A percentile compares a stretch with the other conserved stretches of the same genome.
These are phyloP conservation scores for Tetracladium setigerum DNA, from an alignment of 495 filamentous ascomycete species.

Conservation along the genomic window DNA sequence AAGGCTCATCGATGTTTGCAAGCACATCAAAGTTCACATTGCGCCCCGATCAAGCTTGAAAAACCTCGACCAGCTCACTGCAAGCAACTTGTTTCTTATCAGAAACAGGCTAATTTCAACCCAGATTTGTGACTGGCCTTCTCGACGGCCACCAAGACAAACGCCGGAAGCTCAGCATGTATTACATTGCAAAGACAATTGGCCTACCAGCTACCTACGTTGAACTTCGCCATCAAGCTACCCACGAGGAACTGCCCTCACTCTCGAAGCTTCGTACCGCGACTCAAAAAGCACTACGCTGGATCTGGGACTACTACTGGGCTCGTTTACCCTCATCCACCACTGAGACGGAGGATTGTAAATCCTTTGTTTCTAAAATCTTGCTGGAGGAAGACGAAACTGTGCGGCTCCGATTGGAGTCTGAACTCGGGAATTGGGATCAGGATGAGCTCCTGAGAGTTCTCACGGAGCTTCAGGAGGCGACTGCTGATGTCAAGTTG, in stretches of 20 bases:
- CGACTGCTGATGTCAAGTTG: constrained; percentile 25
- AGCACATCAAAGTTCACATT: no score
- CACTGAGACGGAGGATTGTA: constrained; percentile 7
- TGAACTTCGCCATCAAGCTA: constrained; percentile 82
- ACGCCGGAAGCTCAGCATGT: constrained; percentile 71
- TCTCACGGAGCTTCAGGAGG: constrained; percentile 27
- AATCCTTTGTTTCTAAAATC: constrained; percentile 7
- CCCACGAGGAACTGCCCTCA: constrained; percentile 77
- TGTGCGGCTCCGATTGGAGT: constrained; percentile 19
- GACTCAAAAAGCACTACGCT: constrained; percentile 59
- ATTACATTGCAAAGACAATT: constrained; percentile 64
- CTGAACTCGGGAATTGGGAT: constrained; percentile 7
- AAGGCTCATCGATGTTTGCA: no score
- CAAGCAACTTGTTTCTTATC: no score
- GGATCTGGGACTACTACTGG: constrained; percentile 92
- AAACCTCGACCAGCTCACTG: no score
- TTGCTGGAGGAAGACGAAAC: constrained; percentile 13
- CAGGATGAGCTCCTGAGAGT: constrained; percentile 12
- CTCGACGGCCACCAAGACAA: constrained; percentile 67
- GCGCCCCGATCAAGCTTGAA: no score
- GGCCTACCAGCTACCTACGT: constrained; percentile 79
- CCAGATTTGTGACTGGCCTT: constrained; percentile 85
- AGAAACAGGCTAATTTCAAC: constrained; percentile 7
- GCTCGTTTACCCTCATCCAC: constrained; percentile 14
- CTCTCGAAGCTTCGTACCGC: constrained; percentile 60